A percentile compares a stretch with the other conserved stretches of the same genome.
Conservation (phyloP, 129 eudicot species). For the Oenanthe sinensis region DNA sequence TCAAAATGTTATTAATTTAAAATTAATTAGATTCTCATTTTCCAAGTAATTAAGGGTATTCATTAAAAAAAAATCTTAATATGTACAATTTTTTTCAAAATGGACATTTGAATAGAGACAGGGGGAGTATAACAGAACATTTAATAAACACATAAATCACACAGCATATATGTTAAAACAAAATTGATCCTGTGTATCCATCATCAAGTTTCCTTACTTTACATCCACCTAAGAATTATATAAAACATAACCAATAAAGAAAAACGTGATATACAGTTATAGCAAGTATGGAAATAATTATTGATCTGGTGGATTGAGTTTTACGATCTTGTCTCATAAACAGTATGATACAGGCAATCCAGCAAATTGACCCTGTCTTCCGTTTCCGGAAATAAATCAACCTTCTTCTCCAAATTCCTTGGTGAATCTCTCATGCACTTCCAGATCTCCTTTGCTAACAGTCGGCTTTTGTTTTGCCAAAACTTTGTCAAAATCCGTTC, state of each 20-base stretch:
- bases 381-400: slow-evolving; percentile 19
- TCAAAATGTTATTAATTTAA: no score
- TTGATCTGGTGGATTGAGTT: neutral
- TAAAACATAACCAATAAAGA: neutral
- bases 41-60: no score
- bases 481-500: slow-evolving; percentile 48
- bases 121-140: neutral
- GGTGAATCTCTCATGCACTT: slow-evolving; percentile 50
- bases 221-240: neutral
- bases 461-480: slow-evolving; percentile 48
- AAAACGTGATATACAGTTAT: neutral
- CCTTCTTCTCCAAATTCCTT: slow-evolving; percentile 65
- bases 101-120: no score
- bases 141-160: neutral
- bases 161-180: neutral
- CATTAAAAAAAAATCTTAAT: no score
- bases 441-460: slow-evolving; percentile 52
- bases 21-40: no score
- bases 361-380: slow-evolving; percentile 3
- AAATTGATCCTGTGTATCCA: slow-evolving; percentile 1
- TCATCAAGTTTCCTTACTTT: neutral
- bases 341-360: slow-evolving; percentile 3
- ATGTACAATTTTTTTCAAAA: no score
- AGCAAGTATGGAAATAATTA: neutral
- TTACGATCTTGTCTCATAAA: neutral